Percentiles rank a stretch among this genome's conserved stretches.
These are phyloP conservation scores for Corylus americana DNA, from an alignment of 306 rosid genomes.

Conservation along the genomic window DNA sequence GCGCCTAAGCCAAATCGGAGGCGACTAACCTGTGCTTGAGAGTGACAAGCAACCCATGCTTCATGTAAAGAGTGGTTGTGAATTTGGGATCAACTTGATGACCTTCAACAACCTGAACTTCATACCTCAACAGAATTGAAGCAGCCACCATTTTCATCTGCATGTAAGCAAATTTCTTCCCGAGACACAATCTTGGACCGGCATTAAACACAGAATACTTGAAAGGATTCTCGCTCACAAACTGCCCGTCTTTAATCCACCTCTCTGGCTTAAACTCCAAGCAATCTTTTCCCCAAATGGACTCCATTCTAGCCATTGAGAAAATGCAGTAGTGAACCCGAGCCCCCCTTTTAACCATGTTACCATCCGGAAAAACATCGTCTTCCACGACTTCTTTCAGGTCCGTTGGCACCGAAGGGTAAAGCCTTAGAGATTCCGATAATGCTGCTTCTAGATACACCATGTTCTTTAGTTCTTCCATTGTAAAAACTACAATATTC, in stretches of 20 bases:
- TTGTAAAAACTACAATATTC: constrained; percentile 15
- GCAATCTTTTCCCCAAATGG: constrained; percentile 54
- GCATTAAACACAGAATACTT: constrained; percentile 45
- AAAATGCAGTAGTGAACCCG: constrained; percentile 33
- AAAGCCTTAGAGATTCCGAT: constrained; percentile 46
- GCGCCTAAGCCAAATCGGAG: no score
- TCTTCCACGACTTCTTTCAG: constrained; percentile 37
- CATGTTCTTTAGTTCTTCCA: constrained; percentile 44
- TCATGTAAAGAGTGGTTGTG: constrained; percentile 45
- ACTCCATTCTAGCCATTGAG: constrained; percentile 43
- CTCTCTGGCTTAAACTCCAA: constrained; percentile 52
- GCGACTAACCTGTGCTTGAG: background rate
- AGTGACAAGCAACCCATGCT: constrained; percentile 41
- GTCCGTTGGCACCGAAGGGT: constrained; percentile 53
- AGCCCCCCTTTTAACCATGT: constrained; percentile 32
- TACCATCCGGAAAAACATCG: constrained; percentile 47
- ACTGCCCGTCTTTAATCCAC: constrained; percentile 39
- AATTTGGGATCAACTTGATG: constrained; percentile 37
- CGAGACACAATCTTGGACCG: constrained; percentile 53
- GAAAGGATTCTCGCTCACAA: constrained; percentile 35
- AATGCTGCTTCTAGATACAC: constrained; percentile 46
- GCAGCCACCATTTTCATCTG: constrained; percentile 58
- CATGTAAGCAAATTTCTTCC: constrained; percentile 46
- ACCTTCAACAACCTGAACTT: constrained; percentile 37
- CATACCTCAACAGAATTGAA: constrained; percentile 34